These are phyloP conservation scores for Raddia distichophylla DNA, from an alignment of 176 grass and related monocot genomes.

Conservation along the genomic window DNA sequence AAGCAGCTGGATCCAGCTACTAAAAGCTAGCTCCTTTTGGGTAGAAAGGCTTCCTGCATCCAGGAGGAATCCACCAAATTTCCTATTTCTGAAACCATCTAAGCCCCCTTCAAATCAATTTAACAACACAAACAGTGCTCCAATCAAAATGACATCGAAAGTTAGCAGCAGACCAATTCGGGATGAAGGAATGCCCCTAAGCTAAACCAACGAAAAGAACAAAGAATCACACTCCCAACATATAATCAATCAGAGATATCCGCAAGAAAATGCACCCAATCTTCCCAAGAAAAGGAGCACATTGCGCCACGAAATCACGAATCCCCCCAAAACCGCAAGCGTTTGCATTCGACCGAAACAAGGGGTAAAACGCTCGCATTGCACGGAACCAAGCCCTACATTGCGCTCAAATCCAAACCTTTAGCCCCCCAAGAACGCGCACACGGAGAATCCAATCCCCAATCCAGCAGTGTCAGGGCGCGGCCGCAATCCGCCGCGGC, in stretches of 20 bases:
- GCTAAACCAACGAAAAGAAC: not conserved
- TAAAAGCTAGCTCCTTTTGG: not conserved
- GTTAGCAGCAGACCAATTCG: not conserved
- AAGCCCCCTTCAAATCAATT: not conserved
- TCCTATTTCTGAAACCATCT: not conserved
- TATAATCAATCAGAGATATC: not conserved
- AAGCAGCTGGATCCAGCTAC: slow-evolving; percentile 27
- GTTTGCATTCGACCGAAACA: not conserved
- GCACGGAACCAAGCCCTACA: not conserved
- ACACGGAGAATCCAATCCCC: not conserved
- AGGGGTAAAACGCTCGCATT: not conserved
- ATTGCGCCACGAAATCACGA: not conserved
- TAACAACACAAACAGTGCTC: not conserved
- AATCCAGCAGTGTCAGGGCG: not conserved
- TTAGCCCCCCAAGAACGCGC: not conserved
- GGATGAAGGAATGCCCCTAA: not conserved
- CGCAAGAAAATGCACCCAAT: not conserved
- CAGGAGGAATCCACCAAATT: not conserved
- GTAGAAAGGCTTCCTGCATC: not conserved
- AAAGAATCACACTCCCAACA: not conserved
- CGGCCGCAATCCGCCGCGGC: not conserved
- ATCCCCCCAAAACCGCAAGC: not conserved
- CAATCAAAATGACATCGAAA: not conserved
- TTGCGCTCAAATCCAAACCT: not conserved
- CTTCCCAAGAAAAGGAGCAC: not conserved